Evolutionary conservation across 2,329 filamentous ascomycete species (phyloP).

Genomic region (Claviceps sp.): DNA sequence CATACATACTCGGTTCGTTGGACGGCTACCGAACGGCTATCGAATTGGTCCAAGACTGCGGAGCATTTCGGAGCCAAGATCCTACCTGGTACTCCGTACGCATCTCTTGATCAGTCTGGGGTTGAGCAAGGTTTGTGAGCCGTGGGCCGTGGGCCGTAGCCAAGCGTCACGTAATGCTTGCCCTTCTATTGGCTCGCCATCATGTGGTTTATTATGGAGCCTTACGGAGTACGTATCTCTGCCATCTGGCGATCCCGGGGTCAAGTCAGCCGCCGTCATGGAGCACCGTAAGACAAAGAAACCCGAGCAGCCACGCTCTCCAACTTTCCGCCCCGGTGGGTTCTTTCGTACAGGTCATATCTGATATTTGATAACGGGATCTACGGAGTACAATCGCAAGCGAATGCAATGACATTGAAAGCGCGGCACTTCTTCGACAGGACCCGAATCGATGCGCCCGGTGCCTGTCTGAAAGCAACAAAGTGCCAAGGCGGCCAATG

Average conservation of each 20-base stretch:
- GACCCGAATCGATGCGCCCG: too few relatives aligned
- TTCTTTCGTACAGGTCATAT: neutral
- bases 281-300: slow-evolving; percentile 2
- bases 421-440: too few relatives aligned
- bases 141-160: too few relatives aligned
- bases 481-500: neutral
- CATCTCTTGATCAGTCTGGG: slow-evolving; percentile 1
- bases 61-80: neutral
- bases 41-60: neutral
- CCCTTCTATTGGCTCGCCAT: slow-evolving; percentile 6
- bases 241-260: neutral
- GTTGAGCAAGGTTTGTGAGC: neutral
- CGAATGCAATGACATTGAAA: neutral
- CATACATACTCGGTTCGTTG: neutral
- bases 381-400: neutral
- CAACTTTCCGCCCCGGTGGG: neutral
- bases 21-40: neutral
- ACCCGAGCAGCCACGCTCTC: neutral
- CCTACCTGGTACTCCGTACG: too few relatives aligned
- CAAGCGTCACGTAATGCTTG: slow-evolving; percentile 5
- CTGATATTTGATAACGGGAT: neutral
- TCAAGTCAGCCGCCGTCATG: slow-evolving; percentile 2
- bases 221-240: neutral
- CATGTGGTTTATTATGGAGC: slow-evolving; percentile 4
- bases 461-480: too few relatives aligned